Evolutionary conservation across 148 eudicot genomes (phyloP), one percentile per base, ranked within the genome.

Genomic region (Nepenthes gracilis): DNA sequence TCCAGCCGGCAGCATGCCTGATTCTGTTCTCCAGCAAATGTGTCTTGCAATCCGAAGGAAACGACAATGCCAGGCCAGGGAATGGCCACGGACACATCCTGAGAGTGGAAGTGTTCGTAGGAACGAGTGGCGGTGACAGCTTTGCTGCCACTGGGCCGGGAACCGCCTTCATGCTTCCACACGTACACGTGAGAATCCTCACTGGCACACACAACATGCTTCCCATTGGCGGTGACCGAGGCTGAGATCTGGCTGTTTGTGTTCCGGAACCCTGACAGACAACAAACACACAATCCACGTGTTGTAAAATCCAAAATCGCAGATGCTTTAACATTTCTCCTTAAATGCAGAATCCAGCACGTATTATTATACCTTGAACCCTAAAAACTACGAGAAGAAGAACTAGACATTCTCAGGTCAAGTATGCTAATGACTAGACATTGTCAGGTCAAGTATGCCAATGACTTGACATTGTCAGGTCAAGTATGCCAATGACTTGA

Each of bases 211-310:
- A 91, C 77, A 64, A 85, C 84, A 55, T 91, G 80, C 67, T 81
- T 91, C 12, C 97, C 92, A 32, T 87, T 81, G 33, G 92, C 75
- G 13, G 95, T 73, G 50, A 83, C 54, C 52, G 92, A 81, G 7
- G 95, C 92, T 12, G 95, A 81, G n/a, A 91, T 91, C 74, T 87
- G 97, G 80, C 97, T 91, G 75, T 76, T 85, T 35, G 95, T 69
- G 78, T 91, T 91, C 49, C 82, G 85, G 58, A 91, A 87, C 53
- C 97, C 97, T 91, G 74, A 59, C 66, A 71, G 12, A 55, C 35
- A 54, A 56, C 38, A 35, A 64, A 34, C 43, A 47, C 51, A 37
- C 47, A 53, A 10, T 63, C n/a, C 61, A 1, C 23, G 23, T 23
- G 23, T 23, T 23, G 23, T 23, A 23, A 23, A 23, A 23, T 23